Base-by-base conservation (phyloP, 306 rosid genomes). In the Lathyrus tuberosus region DNA sequence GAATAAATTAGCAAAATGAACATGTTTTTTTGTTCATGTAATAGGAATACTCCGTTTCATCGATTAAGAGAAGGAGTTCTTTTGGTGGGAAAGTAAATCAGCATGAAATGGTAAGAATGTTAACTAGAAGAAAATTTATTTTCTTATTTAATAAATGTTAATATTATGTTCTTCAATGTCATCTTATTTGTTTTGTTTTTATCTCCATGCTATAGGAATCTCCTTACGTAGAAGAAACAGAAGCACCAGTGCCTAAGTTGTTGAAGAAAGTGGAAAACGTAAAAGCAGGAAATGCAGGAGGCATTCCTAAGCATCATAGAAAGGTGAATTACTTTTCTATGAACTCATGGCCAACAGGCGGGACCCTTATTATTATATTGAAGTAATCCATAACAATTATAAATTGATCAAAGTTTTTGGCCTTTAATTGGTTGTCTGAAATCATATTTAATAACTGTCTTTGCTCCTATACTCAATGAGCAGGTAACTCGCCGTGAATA, bases 401-500 rank as follows among this genome's bases (percentile, higher is more conserved):
- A 14, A 30, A 37, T 48, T 41, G 14, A 71, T 30, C 5, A 44
- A n/a, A 58, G 33, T 37, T 48, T 24, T 5, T 42, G 30, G 53
- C 75, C 54, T 67, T 68, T 28, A 46, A 63, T 41, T 59, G 48
- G 56, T 51, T 28, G 41, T 42, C 73, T 44, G 31, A 62, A 65
- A 67, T 11, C 57, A 51, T 75, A 65, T 62, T 73, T 46, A 69
- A 57, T 60, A 67, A 73, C 4, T 69, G 56, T 48, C 38, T 71
- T 58, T 61, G 26, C 68, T 48, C 69, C 65, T 75, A 58, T 46
- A 74, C 68, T 82, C 57, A 74, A 63, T 57, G 72, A 35, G 58
- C 84, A 94, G 99, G 97, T 91, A 65, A 94, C 97, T 76, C 95
- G 79, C 74, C 96, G 54, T 58, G 99, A 94, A 80, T 94, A 94